These are phyloP conservation scores for Gracilaria caudata DNA, from an alignment of 23 red algal genomes.

Conservation along the genomic window DNA sequence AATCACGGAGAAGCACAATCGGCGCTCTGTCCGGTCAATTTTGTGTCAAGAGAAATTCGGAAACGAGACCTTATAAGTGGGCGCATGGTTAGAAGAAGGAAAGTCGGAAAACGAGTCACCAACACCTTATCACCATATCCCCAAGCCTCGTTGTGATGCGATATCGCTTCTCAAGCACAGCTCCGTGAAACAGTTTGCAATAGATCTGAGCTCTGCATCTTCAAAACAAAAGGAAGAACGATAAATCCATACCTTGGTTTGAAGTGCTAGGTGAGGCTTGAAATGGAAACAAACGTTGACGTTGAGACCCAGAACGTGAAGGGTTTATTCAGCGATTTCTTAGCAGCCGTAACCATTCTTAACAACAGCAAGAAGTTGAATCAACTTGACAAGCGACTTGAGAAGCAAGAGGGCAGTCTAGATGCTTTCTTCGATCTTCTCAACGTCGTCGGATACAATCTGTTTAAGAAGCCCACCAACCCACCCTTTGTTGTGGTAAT, in stretches of 20 bases:
- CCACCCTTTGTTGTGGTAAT: conserved; percentile 19
- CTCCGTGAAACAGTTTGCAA: not conserved
- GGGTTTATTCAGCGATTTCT: not conserved
- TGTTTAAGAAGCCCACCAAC: not conserved
- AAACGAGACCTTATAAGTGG: not conserved
- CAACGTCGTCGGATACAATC: not conserved
- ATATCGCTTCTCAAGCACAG: not conserved
- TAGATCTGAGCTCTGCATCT: not conserved
- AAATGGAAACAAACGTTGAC: not conserved
- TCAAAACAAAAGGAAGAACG: too few species aligned
- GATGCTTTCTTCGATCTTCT: conserved; percentile 8
- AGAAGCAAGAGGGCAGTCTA: not conserved
- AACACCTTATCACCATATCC: too few species aligned
- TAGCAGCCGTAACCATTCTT: not conserved
- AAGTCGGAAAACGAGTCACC: too few species aligned
- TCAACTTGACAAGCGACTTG: not conserved
- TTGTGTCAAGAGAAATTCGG: not conserved
- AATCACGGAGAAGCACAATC: not conserved
- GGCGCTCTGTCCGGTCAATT: not conserved
- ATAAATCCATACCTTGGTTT: too few species aligned
- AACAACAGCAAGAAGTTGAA: not conserved
- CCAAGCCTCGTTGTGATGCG: too few species aligned
- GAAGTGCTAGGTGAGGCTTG: not conserved
- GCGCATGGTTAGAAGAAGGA: not conserved
- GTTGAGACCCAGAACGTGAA: not conserved